Base-by-base conservation (phyloP, 2,329 filamentous ascomycete species). In the Hypoxylon sp. region DNA sequence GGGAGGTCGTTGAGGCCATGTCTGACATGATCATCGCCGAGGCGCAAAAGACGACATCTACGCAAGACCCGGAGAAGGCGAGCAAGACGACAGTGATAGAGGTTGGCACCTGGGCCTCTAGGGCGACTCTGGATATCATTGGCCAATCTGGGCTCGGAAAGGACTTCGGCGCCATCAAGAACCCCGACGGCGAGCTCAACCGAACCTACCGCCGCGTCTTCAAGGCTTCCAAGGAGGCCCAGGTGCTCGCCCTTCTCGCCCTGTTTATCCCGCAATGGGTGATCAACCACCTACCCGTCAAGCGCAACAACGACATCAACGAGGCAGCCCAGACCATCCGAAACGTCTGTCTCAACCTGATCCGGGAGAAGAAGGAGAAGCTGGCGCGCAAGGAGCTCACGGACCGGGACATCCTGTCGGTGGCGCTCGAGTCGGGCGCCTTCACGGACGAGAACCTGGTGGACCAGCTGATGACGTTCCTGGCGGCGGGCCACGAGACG, bases 91-190 rank as follows among this genome's bases (percentile, higher is more conserved):
- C 74, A 13, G 75, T 83, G 3, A 70, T 90, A 17, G 83, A 89
- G 61, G 78, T 88, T 2, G 75, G 80, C 42, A 73, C 76, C 38
- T 92, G 88, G 88, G 82, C 83, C 4, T 88, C 85, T 48, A 81
- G 89, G 17, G 83, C 82, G 4, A 90, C 89, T 1, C 81, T 93
- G 11, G 90, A 92, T 69, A 91, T 92, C 60, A 90, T 93, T 67
- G 89, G 89, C 20, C 69, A 87, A 4, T 88, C 89, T 1, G 89
- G 89, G 9, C 81, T 92, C 70, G 88, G 88, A 7, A 80, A 83
- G 48, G 88, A 92, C 67, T 92, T 93, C 67, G 80, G 83, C 38
- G 83, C 89, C 11, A 82, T 91, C 48, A 73, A 78, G 23, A 76
- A 91, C 64, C 82, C 87, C 1, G 69, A 82, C 46, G 88, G 83